Conservation (phyloP, 2,329 filamentous ascomycete species). For the Xylariaceae sp. region DNA sequence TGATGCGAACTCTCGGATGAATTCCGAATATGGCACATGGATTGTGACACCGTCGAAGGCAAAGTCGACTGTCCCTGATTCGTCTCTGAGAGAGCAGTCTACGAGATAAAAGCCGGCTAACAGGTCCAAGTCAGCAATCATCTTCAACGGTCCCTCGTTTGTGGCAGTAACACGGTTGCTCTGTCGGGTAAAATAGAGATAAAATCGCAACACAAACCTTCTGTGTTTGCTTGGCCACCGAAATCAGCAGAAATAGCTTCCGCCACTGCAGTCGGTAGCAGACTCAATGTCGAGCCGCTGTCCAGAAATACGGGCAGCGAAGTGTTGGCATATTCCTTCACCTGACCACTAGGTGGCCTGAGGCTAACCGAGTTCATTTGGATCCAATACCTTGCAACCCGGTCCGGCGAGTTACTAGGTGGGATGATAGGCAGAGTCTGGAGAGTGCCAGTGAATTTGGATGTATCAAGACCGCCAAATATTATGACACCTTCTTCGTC, state of each 20-base stretch:
- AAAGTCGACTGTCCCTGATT: conserved; percentile 47
- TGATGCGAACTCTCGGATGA: conserved; percentile 39
- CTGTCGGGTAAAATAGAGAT: too few species aligned
- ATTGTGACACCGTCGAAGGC: conserved; percentile 47
- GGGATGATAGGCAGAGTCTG: conserved; percentile 60
- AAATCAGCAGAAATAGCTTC: conserved; percentile 49
- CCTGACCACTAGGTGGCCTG: conserved; percentile 36
- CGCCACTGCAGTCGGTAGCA: conserved; percentile 59
- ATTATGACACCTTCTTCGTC: conserved; percentile 61
- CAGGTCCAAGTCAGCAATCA: too few species aligned
- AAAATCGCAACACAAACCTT: too few species aligned
- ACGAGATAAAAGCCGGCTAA: conserved; percentile 45
- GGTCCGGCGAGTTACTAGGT: conserved; percentile 52
- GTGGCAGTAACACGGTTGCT: too few species aligned
- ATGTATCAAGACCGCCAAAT: conserved; percentile 66
- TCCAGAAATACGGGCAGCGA: conserved; percentile 63
- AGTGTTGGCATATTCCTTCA: conserved; percentile 36
- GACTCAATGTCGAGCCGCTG: conserved; percentile 66
- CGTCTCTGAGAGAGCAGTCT: conserved; percentile 41
- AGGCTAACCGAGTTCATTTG: conserved; percentile 44
- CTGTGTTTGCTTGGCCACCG: conserved; percentile 37
- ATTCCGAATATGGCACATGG: conserved; percentile 48
- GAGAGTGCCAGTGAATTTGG: conserved; percentile 61
- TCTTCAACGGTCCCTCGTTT: too few species aligned
- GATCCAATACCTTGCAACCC: conserved; percentile 52